Base-by-base conservation (phyloP, 106 monocot genomes). In the Dendrobium huoshanense region DNA sequence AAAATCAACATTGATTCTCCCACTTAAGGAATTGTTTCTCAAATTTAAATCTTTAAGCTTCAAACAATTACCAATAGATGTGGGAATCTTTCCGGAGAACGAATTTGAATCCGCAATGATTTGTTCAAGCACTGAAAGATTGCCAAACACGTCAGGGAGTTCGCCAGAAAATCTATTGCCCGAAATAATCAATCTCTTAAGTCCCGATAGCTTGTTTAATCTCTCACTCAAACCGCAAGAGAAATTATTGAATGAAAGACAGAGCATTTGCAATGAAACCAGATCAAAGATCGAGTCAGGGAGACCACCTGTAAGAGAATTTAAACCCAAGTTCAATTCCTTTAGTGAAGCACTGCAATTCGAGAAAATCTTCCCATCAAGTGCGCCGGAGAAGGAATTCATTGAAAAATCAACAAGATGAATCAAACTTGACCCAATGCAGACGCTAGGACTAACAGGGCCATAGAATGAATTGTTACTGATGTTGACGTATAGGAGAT, bases 381-480 rank as follows among this genome's bases (percentile, higher is more conserved):
- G 77, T 72, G 68, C 44, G 20, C 93, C 87, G 16, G 85, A 82
- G 72, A 93, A 72, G 1, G 29, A 67, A 70, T 93, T 93, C 56
- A 77, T 44, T 17, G 93, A 93, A 16, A 93, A 55, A 77, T 90
- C 88, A 9, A 90, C 67, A 25, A 85, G 68, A 17, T 67, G 81
- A 55, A 93, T 42, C 9, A 41, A 25, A 2, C 42, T 55, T 5
- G 87, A 78, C 18, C 85, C 90, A 54, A 83, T 54, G 82, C 93
- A 93, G 78, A 93, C 48, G 48, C 80, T 84, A 15, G 77, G 78
- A 40, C 73, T 61, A 47, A 90, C 43, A 2, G 75, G 11, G 10
- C 93, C 93, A 20, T 70, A 51, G 44, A 90, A 75, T 4, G 86
- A 86, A 56, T 93, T 93, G 85, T 90, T 88, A 82, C 90, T 90